Conservation (phyloP, 1,284 basidiomycete species). For the Trichosporon sp. region DNA sequence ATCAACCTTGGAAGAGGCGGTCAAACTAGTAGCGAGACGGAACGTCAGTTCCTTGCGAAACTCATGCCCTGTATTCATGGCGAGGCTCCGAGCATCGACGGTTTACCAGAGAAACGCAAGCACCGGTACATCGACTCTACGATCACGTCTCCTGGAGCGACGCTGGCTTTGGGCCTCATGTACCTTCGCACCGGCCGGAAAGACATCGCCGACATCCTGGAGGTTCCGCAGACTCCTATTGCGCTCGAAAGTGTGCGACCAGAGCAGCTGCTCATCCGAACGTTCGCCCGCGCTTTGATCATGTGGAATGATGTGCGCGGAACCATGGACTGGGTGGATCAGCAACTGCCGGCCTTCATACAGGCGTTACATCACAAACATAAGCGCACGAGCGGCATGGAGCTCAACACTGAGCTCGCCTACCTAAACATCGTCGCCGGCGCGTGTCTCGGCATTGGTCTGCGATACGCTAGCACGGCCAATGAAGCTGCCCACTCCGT, state of each 20-base stretch:
- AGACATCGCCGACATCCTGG: conserved; percentile 81
- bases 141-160: conserved; percentile 85
- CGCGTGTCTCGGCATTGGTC: conserved; percentile 83
- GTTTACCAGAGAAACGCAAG: conserved; percentile 22
- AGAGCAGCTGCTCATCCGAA: conserved; percentile 79
- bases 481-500: conserved; percentile 80
- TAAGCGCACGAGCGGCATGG: conserved; percentile 51
- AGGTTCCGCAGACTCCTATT: conserved; percentile 75
- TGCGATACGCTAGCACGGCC: conserved; percentile 93
- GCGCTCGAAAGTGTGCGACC: conserved; percentile 84
- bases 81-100: conserved; percentile 54
- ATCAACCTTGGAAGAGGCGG: conserved; percentile 90
- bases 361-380: conserved; percentile 64
- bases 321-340: conserved; percentile 73
- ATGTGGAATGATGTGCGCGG: conserved; percentile 81
- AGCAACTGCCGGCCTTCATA: conserved; percentile 74
- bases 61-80: conserved; percentile 74
- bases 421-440: conserved; percentile 88
- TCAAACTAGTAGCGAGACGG: conserved; percentile 61
- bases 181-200: conserved; percentile 80
- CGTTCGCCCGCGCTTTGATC: conserved; percentile 76
- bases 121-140: conserved; percentile 69
- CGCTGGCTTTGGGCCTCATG: conserved; percentile 87
- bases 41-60: conserved; percentile 68
- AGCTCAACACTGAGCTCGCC: conserved; percentile 79